Base-by-base conservation (phyloP, 495 filamentous ascomycete species). In the Pseudoneurospora amorphoporcata region DNA sequence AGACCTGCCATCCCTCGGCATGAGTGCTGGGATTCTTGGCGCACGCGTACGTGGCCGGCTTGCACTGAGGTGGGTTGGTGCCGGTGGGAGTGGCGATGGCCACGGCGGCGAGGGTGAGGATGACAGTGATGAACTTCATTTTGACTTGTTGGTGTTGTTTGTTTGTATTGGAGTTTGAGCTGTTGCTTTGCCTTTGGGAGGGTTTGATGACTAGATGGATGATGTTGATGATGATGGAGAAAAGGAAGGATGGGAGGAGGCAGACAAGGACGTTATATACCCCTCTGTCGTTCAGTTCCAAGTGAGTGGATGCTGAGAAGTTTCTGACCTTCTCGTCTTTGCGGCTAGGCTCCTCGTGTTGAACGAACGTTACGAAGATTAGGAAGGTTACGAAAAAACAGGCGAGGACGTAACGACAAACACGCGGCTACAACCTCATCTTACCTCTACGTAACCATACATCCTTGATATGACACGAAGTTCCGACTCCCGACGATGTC, bases 1-100 rank as follows among this genome's bases (percentile, higher is more conserved):
- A 81, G 14, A 79, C 77, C 41, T 77, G 39, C 79, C 79, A 81
- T 39, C 79, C 79, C 9, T 45, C 38, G 4, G 16, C 16, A 29
- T 68, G 38, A 6, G 41, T 69, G 58, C 38, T 47, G 14, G 68
- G 47, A 72, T 78, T 71, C 73, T 35, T 40, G 53, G 74, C 70
- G 72, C 77, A 79, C 6, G 68, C 47, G 70, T 79, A 80, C 40
- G 74, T 77, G 38, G 68, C 74, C 29, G 78, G 76, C 68, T 70
- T 79, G 76, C 78, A 79, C n/a, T 68, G 38, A 39, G 5, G n/a
- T 3, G 17, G 32, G 23, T 38, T 29, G 10, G 61, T 41, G n/a
- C 47, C 47, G 71, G 42, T 43, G 38, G 72, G 68, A 39, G 68
- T 73, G 29, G 76, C 77, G 37, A 75, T 29, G 38, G 75, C 73